phyloP scores from a whole-genome alignment of 371 early-diverging fungal genomes.

The Quaeritorhiza haematococci region DNA sequence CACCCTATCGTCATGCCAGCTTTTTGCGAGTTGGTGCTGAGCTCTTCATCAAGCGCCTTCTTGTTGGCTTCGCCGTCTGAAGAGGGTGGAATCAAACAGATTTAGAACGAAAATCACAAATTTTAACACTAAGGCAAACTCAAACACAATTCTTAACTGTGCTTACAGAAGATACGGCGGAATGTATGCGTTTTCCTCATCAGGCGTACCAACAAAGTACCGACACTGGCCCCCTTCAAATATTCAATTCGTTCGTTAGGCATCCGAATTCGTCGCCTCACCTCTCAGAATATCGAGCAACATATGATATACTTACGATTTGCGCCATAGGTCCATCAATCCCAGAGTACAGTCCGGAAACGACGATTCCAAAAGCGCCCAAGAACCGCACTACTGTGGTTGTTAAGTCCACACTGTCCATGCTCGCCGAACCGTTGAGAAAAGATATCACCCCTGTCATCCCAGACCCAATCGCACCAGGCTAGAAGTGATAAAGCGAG shows the following conservation, averaged over 20 bases:
- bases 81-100: too few species aligned
- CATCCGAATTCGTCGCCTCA: too few species aligned
- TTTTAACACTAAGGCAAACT: too few species aligned
- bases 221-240: constrained; percentile 21
- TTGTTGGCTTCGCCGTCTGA: too few species aligned
- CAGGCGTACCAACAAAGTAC: constrained; percentile 9
- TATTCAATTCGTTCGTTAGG: too few species aligned
- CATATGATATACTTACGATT: constrained; percentile 12
- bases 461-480: constrained; percentile 26
- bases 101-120: too few species aligned
- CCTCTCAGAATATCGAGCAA: too few species aligned
- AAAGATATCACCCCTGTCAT: constrained; percentile 33
- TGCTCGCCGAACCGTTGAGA: constrained; percentile 23
- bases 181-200: constrained; percentile 2
- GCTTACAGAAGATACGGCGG: constrained; percentile 15
- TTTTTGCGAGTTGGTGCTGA: too few species aligned
- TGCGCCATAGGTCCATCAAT: constrained; percentile 34
- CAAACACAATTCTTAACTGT: too few species aligned
- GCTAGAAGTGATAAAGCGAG: constrained; percentile 9
- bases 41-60: neutral
- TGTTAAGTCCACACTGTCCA: constrained; percentile 9
- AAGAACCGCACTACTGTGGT: constrained; percentile 13
- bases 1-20: too few species aligned
- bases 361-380: constrained; percentile 24
- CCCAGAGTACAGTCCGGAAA: constrained; percentile 30